Evolutionary conservation across 2,329 filamentous ascomycete species (phyloP), one percentile per base, ranked within the genome.

Genomic region (Penicillium sp.): DNA sequence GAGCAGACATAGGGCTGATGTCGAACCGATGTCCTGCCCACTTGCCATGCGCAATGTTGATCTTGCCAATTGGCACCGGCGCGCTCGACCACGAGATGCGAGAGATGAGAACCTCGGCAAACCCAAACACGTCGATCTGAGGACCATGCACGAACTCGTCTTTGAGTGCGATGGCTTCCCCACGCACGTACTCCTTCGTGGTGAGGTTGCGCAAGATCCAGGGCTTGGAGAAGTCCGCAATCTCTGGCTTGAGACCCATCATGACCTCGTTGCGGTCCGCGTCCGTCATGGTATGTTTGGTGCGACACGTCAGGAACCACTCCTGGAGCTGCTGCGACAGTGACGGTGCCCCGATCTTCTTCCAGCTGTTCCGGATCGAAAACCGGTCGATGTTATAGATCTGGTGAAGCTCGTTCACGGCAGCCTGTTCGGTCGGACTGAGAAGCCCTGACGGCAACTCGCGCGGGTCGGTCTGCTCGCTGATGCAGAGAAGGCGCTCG

Each of bases 131-230:
- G 2, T 44, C 23, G 17, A 64, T 63, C 21, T 53, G 36, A 9
- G 63, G 60, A 7, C 60, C 59, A 14, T 48, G 39, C 20, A 63
- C 54, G 30, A 50, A 54, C 34, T 56, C 46, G 18, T 50, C 36
- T 15, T 54, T 48, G 3, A 62, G 33, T 5, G 54, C 59, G 28
- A 63, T 52, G 2, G 48, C 53, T 34, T 58, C 51, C 7, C 57
- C 36, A 30, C 54, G 54, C 25, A 65, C 57, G 16, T 58, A 63
- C 29, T 64, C 50, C 21, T 57, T 56, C 4, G 50, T 62, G 2
- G 59, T 62, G 30, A 64, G 17, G 41, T 65, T 64, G 23, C 63
- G 53, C 17, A 65, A 48, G 35, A 64, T 47, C 60, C 57, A 65
- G n/a, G 26, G 30, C 4, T 54, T 59, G 37, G 53, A 59, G 44